Evolutionary conservation across 495 filamentous ascomycete genomes (phyloP), one percentile per base, ranked within the genome.

Genomic region (Viridothelium virens): DNA sequence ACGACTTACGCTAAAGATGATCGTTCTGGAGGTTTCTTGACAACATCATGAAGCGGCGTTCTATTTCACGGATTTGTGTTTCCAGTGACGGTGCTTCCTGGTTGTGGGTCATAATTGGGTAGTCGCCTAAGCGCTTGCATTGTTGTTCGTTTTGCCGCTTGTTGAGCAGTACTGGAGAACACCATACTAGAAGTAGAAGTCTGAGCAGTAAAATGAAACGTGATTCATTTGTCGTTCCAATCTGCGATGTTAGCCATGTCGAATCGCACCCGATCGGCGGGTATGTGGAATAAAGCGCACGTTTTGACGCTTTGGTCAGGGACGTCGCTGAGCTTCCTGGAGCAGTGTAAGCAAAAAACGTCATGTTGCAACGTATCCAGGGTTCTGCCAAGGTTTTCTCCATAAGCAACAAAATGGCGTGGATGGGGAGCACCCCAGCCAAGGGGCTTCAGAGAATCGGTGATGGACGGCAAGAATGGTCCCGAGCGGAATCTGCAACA

Each of bases 221-320:
- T 25, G 25, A 25, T 25, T 25, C 25, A 25, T 25, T 25, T 25
- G 25, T 25, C 25, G 25, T 25, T 25, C 25, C 25, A 25, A 25
- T 25, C 25, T 25, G 25, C 25, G 25, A 25, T 25, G 25, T 25
- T 25, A 25, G 25, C 25, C 25, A 25, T 25, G 25, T 25, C 25
- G 25, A 25, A 25, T 25, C 25, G 25, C 25, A 25, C 25, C 25
- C 25, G 25, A 25, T 25, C 25, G 25, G 25, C 25, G 25, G 25
- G 25, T 25, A 25, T 25, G 25, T 25, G 25, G 25, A 25, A 25
- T 25, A 25, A 25, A 25, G 25, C 25, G 53, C 7, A 10, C 36
- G 31, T 59, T 59, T 36, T 59, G 31, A 59, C 53, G 53, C 53
- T 59, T 59, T 33, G 53, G 53, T 31, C 53, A 59, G 11, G 53